Percentiles rank a stretch among this genome's conserved stretches.
These are phyloP conservation scores for Cyanidium caldarium DNA, from an alignment of 23 red algal genomes.

Conservation along the genomic window DNA sequence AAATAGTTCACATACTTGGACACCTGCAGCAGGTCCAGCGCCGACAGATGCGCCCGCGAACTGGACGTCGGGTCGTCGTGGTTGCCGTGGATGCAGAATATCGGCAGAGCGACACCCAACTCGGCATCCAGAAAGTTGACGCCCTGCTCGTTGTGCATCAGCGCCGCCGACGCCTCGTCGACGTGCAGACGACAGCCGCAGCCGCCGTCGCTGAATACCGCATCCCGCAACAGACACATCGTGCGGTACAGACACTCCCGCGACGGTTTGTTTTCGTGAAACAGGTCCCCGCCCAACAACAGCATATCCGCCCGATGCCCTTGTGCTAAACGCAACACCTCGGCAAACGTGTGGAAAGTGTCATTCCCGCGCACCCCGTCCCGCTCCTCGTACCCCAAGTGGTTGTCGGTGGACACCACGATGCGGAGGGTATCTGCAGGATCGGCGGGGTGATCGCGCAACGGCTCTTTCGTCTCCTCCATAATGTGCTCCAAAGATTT, in stretches of 20 bases:
- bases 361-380: constrained; percentile 71
- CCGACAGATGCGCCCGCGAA: constrained; percentile 31
- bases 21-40: constrained; percentile 42
- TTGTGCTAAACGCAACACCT: constrained; percentile 48
- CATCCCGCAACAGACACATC: constrained; percentile 34
- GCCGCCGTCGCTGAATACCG: not conserved
- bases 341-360: constrained; percentile 78
- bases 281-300: constrained; percentile 76
- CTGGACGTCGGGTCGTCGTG: constrained; percentile 86
- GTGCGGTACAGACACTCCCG: constrained; percentile 37
- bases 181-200: not conserved
- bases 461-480: no score
- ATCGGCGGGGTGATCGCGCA: no score
- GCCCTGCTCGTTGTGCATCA: not conserved
- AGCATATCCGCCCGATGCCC: constrained; percentile 53
- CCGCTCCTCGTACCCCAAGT: constrained; percentile 81
- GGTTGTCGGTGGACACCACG: constrained; percentile 85
- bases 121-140: constrained; percentile 68
- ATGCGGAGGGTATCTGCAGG: no score
- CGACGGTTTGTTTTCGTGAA: constrained; percentile 88
- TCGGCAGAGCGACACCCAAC: constrained; percentile 40
- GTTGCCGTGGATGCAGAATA: constrained; percentile 94
- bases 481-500: no score
- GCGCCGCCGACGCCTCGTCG: not conserved
- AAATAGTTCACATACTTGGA: constrained; percentile 76